Evolutionary conservation across 148 eudicot species (phyloP).

Genomic region (Rhododendron henanense): DNA sequence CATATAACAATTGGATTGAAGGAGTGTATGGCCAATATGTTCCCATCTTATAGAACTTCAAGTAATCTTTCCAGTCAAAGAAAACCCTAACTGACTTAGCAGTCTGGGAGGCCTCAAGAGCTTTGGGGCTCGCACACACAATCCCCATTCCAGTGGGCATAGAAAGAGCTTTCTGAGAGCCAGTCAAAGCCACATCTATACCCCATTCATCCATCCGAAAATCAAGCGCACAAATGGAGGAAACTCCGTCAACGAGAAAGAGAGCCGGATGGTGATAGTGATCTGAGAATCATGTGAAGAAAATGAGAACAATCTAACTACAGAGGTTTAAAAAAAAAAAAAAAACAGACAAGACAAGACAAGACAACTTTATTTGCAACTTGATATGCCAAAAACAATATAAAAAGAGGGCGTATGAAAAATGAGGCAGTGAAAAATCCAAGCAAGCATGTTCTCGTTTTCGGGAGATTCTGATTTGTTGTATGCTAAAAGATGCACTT

Average conservation of each 20-base stretch:
- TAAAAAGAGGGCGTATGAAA: neutral
- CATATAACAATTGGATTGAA: conserved; percentile 90
- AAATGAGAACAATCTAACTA: neutral
- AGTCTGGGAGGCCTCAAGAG: conserved; percentile 77
- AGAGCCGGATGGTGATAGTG: conserved; percentile 96
- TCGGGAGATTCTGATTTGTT: neutral
- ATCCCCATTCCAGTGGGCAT: conserved; percentile 95
- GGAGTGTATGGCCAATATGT: conserved; percentile 99
- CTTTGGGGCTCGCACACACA: conserved; percentile 91
- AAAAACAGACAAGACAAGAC: neutral
- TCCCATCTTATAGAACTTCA: conserved; percentile 90
- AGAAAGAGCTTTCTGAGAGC: conserved; percentile 98
- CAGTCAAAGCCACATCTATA: conserved; percentile 92
- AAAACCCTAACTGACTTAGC: conserved; percentile 87
- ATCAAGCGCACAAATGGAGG: conserved; percentile 95
- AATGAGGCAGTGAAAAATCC: neutral
- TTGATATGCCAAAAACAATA: no score
- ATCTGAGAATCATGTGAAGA: conserved; percentile 39
- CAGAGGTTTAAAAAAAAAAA: neutral
- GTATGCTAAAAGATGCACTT: neutral
- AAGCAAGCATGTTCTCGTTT: neutral
- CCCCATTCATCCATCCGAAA: conserved; percentile 99
- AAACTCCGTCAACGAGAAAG: conserved; percentile 89
- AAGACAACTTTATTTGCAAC: neutral
- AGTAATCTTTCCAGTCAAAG: conserved; percentile 97